Evolutionary conservation across 129 eudicot species (phyloP).

Genomic region (Tanacetum coccineum): DNA sequence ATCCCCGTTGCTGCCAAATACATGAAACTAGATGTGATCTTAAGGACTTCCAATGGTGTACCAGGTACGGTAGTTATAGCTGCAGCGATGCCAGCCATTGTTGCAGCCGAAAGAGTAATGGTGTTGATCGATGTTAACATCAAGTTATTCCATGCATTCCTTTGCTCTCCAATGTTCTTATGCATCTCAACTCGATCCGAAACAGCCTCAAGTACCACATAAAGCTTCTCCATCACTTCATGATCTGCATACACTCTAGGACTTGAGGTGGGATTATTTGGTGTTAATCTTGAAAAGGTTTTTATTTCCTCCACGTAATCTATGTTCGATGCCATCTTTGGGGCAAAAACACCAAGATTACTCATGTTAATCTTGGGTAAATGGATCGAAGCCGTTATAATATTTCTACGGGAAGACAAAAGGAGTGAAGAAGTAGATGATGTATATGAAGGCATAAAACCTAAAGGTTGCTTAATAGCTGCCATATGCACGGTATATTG

Average conservation of each 20-base stretch:
- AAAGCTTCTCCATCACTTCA: constrained; percentile 39
- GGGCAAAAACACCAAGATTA: background rate
- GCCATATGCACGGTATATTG: too few relatives aligned
- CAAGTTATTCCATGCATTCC: constrained; percentile 45
- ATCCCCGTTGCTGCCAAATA: constrained; percentile 46
- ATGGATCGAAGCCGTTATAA: constrained; percentile 23
- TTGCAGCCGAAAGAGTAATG: constrained; percentile 42
- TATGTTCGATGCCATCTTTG: constrained; percentile 24
- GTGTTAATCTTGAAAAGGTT: constrained; percentile 20
- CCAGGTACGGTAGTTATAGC: constrained; percentile 15
- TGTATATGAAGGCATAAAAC: constrained; percentile 10
- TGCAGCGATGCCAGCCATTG: constrained; percentile 43
- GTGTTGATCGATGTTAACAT: constrained; percentile 43
- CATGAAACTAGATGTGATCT: constrained; percentile 43
- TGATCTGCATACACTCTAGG: background rate
- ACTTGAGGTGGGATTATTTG: background rate
- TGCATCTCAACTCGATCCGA: constrained; percentile 58
- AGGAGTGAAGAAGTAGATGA: constrained; percentile 16
- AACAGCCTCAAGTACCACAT: constrained; percentile 41
- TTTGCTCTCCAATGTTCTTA: constrained; percentile 45
- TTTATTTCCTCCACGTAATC: constrained; percentile 28
- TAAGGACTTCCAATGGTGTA: constrained; percentile 31
- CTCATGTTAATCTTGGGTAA: constrained; percentile 22
- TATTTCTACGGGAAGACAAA: constrained; percentile 22
- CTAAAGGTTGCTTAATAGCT: background rate